Evolutionary conservation across 2,329 filamentous ascomycete genomes (phyloP).

Genomic region (Claviceps africana): DNA sequence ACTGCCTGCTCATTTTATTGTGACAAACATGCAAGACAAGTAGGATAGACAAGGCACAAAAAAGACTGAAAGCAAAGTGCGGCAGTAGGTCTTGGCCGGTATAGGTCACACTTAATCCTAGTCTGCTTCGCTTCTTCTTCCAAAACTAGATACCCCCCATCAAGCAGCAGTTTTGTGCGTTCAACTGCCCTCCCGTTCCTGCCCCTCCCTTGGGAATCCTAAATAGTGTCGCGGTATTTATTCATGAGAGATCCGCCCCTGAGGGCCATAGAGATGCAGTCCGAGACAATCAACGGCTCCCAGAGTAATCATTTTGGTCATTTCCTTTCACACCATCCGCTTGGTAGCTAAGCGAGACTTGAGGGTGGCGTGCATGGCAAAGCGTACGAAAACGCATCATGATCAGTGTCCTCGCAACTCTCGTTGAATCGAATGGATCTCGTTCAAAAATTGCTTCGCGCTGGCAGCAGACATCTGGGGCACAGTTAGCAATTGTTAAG

Average conservation of each 20-base stretch:
- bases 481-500: constrained; percentile 1
- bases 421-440: constrained; percentile 34
- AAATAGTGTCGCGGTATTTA: background rate
- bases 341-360: background rate
- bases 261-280: too few relatives aligned
- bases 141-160: background rate
- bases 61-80: background rate
- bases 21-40: background rate
- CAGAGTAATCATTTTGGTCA: background rate
- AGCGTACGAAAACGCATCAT: background rate
- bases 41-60: background rate
- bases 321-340: background rate
- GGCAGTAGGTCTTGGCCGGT: background rate
- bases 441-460: constrained; percentile 36
- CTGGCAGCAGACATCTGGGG: constrained; percentile 38
- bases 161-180: too few relatives aligned
- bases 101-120: background rate
- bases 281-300: background rate
- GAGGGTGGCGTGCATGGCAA: background rate
- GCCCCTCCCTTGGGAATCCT: too few relatives aligned
- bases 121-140: background rate
- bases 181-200: too few relatives aligned
- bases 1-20: too few relatives aligned
- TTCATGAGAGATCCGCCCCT: too few relatives aligned
- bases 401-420: constrained; percentile 30